Base-by-base conservation (phyloP, 345 rosid species). In the Triadica sebifera region DNA sequence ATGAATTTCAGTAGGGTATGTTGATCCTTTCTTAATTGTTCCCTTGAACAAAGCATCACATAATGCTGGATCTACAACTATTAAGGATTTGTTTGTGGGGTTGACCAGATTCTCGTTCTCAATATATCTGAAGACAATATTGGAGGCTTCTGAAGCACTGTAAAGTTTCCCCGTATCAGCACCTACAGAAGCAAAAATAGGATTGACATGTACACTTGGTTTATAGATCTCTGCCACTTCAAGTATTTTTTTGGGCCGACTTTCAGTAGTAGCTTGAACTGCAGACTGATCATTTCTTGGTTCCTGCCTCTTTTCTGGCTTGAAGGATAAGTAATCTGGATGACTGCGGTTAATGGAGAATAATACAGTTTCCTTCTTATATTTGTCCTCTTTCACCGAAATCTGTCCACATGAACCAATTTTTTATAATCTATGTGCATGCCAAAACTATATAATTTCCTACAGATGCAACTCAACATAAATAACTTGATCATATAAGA, bases 11-110 rank as follows among this genome's bases (percentile, higher is more conserved):
- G 98, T 88, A 17, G 98, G 99, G 76, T 93, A 95, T 16, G 86
- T 68, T 24, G 97, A 78, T 77, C 99, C 99, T 79, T 95, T 95
- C 84, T 95, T 95, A 38, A 95, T 86, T 57, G 98, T 88, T 82
- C 99, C 99, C 82, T 95, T 95, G 84, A 87, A 91, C 69, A 95
- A 84, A 58, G 96, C 84, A 76, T 95, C 99, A 47, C 99, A 93
- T 70, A 95, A 71, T 34, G 80, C 78, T 46, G 98, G 86, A 85
- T 95, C 96, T 84, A 95, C 75, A 55, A 95, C 87, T 69, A 93
- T 89, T 65, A 73, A 67, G 69, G 98, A 83, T 83, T 84, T 93
- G 80, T 89, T 67, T 47, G 88, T 81, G 51, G 85, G 88, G 79
- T 90, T 95, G 60, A 95, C 96, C 69, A 90, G 82, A 81, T 88